Evolutionary conservation across 306 rosid species (phyloP).

Genomic region (Lathyrus tuberosus): DNA sequence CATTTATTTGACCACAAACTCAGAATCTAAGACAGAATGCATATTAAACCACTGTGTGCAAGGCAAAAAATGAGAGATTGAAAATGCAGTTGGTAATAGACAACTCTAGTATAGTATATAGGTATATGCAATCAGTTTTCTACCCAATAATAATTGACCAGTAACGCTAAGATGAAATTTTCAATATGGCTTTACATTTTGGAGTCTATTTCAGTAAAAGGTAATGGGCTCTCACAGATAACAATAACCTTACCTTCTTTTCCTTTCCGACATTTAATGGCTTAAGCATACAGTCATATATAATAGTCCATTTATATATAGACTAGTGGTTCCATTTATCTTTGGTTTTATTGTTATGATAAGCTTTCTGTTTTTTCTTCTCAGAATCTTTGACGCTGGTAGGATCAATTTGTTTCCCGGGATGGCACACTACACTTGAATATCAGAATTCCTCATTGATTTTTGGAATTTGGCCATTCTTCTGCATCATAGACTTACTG

Average conservation of each 20-base stretch:
- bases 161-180: background rate
- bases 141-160: conserved; percentile 9
- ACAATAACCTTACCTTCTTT: conserved; percentile 26
- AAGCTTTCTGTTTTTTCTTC: conserved; percentile 36
- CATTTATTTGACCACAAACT: conserved; percentile 25
- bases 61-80: background rate
- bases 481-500: conserved; percentile 4
- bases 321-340: too few species aligned
- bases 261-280: background rate
- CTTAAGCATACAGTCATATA: conserved; percentile 9
- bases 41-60: conserved; percentile 6
- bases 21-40: conserved; percentile 24
- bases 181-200: conserved; percentile 9
- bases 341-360: conserved; percentile 13
- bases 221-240: background rate
- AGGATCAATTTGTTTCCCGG: conserved; percentile 8
- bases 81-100: conserved; percentile 8
- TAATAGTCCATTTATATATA: background rate
- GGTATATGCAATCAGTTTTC: conserved; percentile 18
- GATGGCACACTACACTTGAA: conserved; percentile 26
- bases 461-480: conserved; percentile 26
- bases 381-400: conserved; percentile 42
- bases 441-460: conserved; percentile 14
- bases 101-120: background rate
- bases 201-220: conserved; percentile 12